Conservation (phyloP, 1,139 yeast species). For the Blastobotrys elegans region DNA sequence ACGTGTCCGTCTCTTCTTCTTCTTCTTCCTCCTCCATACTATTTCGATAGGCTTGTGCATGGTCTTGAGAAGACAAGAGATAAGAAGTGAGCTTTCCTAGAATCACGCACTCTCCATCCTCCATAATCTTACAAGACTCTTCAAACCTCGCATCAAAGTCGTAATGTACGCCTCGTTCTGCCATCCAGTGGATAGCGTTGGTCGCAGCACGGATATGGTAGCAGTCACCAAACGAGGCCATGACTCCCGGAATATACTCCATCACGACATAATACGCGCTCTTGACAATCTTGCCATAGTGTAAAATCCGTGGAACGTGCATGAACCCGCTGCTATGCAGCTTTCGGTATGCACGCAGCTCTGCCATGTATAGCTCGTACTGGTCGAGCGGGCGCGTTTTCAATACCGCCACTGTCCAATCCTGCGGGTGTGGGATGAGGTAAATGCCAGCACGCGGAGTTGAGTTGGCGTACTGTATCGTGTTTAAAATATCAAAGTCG, state of each 20-base stretch:
- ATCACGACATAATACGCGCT: background rate
- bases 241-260: background rate
- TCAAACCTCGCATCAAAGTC: constrained; percentile 6
- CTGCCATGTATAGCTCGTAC: background rate
- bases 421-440: background rate
- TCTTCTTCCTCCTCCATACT: no score
- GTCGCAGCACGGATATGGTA: background rate
- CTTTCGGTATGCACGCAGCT: background rate
- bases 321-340: background rate
- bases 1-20: no score
- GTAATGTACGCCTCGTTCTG: background rate
- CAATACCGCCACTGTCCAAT: background rate
- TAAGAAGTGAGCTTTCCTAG: background rate
- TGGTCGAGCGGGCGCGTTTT: background rate
- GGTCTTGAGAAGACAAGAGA: background rate
- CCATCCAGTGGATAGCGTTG: background rate
- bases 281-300: background rate
- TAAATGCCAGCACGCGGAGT: background rate
- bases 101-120: background rate
- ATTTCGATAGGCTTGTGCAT: background rate
- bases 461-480: no score
- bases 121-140: background rate
- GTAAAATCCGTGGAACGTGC: background rate
- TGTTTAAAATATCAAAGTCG: no score
- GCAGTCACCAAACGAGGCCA: background rate